These are phyloP conservation scores for Tetrastigma voinierianum DNA, from an alignment of 164 flowering plant species.

Conservation along the genomic window DNA sequence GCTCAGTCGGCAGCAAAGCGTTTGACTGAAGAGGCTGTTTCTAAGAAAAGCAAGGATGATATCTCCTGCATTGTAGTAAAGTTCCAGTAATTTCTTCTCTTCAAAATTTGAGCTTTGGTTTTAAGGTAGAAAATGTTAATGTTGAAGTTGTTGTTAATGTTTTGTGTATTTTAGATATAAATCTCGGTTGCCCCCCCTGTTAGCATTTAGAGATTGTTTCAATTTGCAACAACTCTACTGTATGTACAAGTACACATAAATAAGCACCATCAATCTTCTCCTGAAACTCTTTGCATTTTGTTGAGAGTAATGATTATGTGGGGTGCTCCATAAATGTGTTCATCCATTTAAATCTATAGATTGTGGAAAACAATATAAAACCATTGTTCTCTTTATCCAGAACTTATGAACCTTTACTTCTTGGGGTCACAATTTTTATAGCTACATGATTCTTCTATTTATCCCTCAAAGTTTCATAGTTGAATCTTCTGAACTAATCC, in stretches of 20 bases:
- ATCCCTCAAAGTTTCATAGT: too few species aligned
- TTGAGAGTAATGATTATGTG: too few species aligned
- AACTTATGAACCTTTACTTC: too few species aligned
- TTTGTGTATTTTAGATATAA: constrained; percentile 8
- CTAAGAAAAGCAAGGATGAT: constrained; percentile 63
- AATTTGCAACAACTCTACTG: neutral
- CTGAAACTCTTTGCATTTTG: neutral
- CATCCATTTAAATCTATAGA: too few species aligned
- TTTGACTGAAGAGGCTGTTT: constrained; percentile 49
- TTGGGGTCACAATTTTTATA: too few species aligned
- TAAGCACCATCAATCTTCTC: neutral
- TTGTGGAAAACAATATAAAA: too few species aligned
- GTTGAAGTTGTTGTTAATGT: neutral
- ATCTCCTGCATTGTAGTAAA: constrained; percentile 67
- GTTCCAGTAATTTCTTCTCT: constrained; percentile 31
- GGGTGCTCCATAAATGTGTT: too few species aligned
- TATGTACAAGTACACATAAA: neutral
- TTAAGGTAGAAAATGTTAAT: neutral
- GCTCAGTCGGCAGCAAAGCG: constrained; percentile 54
- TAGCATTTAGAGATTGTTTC: neutral
- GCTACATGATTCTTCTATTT: too few species aligned
- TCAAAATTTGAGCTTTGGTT: neutral
- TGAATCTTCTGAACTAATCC: too few species aligned
- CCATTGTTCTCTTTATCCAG: too few species aligned
- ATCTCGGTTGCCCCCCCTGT: constrained; percentile 11